Evolutionary conservation across 495 filamentous ascomycete genomes (phyloP).

Genomic region (Opeltia flavorubescens): DNA sequence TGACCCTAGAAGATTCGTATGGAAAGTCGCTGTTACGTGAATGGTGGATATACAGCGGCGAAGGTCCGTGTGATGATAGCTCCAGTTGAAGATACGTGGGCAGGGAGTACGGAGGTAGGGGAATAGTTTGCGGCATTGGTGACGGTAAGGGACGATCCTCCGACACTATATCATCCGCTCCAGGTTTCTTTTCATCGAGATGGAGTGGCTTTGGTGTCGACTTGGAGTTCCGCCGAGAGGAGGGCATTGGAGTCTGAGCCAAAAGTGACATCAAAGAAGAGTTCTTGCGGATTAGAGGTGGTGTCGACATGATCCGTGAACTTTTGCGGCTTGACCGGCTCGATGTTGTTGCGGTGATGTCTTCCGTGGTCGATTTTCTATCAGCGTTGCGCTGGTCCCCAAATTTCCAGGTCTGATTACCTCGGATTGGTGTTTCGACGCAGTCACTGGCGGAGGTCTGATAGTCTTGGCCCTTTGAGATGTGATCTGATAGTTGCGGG

Average conservation of each 20-base stretch:
- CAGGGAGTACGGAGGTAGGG: slow-evolving; percentile 72
- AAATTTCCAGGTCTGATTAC: no score
- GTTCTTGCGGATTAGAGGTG: slow-evolving; percentile 22
- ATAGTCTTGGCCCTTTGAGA: no score
- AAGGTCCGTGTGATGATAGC: slow-evolving; percentile 65
- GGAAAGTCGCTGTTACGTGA: slow-evolving; percentile 59
- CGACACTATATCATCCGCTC: slow-evolving; percentile 16
- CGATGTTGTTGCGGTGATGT: background rate
- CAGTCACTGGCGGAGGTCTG: no score
- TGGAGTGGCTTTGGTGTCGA: slow-evolving; percentile 20
- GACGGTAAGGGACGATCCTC: slow-evolving; percentile 38
- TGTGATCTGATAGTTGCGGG: no score
- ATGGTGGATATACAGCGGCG: slow-evolving; percentile 77
- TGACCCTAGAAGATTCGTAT: slow-evolving; percentile 93
- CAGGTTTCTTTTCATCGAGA: slow-evolving; percentile 23
- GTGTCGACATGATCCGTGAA: slow-evolving; percentile 23
- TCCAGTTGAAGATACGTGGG: slow-evolving; percentile 83
- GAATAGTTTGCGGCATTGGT: slow-evolving; percentile 55
- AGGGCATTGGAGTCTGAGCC: slow-evolving; percentile 1
- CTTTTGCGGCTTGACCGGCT: background rate
- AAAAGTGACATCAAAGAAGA: slow-evolving; percentile 14
- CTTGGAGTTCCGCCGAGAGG: slow-evolving; percentile 11
- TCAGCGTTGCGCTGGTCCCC: no score
- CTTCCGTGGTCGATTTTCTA: background rate
- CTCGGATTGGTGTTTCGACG: no score